Evolutionary conservation across 768 basidiomycete genomes (phyloP).

Genomic region (Leccinum barrowsii): DNA sequence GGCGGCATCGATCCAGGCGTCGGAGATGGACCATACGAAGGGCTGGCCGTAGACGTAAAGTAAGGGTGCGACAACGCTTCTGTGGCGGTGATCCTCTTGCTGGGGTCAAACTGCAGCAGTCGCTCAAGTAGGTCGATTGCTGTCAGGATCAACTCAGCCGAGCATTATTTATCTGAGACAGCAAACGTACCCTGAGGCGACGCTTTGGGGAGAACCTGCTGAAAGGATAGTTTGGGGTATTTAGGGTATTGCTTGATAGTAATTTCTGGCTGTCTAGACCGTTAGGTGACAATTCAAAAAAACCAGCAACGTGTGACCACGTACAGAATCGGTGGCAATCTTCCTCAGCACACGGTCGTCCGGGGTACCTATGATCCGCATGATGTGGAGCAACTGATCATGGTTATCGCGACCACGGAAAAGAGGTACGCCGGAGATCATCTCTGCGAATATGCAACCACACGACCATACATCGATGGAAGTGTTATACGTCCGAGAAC

Average conservation of each 20-base stretch:
- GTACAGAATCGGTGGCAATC: conserved; percentile 84
- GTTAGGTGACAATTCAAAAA: conserved; percentile 4
- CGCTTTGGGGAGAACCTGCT: conserved; percentile 81
- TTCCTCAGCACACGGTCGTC: conserved; percentile 84
- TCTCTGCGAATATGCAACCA: conserved; percentile 99
- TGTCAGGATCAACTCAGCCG: conserved; percentile 17
- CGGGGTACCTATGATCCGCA: conserved; percentile 95
- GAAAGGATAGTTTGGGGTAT: conserved; percentile 80
- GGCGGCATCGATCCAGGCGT: conserved; percentile 61
- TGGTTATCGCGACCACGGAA: conserved; percentile 97
- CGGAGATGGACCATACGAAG: conserved; percentile 31
- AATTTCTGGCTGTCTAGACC: conserved; percentile 67
- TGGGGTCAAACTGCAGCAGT: conserved; percentile 93
- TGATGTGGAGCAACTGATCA: conserved; percentile 96
- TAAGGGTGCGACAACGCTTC: conserved; percentile 93
- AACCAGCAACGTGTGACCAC: conserved; percentile 22
- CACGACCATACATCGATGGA: conserved; percentile 99
- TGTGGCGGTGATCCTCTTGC: conserved; percentile 84
- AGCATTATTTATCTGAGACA: background rate
- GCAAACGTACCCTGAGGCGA: conserved; percentile 64
- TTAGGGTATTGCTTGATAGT: conserved; percentile 81
- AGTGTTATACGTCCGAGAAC: conserved; percentile 95
- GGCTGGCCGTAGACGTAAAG: conserved; percentile 56
- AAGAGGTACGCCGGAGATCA: conserved; percentile 96
- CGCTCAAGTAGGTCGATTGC: conserved; percentile 93